A percentile compares a stretch with the other conserved stretches of the same genome.
Conservation (phyloP, 75 land plant genomes). For the Pseudotsuga menziesii region DNA sequence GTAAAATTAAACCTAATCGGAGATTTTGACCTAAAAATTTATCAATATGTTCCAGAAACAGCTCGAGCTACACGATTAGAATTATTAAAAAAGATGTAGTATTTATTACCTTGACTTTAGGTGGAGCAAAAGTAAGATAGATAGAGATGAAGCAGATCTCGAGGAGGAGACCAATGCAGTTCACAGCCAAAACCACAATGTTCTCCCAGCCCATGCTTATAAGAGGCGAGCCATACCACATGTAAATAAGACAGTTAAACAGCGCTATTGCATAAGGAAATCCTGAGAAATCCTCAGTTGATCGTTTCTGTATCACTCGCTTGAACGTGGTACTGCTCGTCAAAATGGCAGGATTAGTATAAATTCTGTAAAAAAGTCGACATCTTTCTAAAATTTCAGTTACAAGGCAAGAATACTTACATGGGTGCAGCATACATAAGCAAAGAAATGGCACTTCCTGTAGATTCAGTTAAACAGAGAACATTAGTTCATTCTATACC, state of each 20-base stretch:
- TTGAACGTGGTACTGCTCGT: conserved; percentile 33
- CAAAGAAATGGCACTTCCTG: too few species aligned
- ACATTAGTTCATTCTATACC: too few species aligned
- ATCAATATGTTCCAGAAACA: too few species aligned
- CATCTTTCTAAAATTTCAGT: too few species aligned
- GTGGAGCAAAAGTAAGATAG: conserved; percentile 33
- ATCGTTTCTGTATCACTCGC: conserved; percentile 54
- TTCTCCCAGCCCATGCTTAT: conserved; percentile 56
- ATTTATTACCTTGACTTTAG: conserved; percentile 31
- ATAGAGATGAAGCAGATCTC: conserved; percentile 50
- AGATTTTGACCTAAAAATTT: too few species aligned
- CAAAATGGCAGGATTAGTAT: too few species aligned
- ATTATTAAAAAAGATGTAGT: background rate
- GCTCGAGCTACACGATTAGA: too few species aligned
- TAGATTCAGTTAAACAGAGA: too few species aligned
- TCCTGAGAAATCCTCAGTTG: conserved; percentile 64
- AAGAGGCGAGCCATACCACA: conserved; percentile 64
- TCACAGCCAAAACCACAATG: conserved; percentile 55
- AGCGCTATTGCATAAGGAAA: conserved; percentile 70
- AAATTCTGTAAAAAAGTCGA: too few species aligned
- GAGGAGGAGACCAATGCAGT: conserved; percentile 46
- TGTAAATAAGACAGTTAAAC: conserved; percentile 66
- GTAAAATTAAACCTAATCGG: too few species aligned
- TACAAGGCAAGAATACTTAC: too few species aligned
- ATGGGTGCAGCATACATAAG: too few species aligned